Percentiles rank a stretch among this genome's conserved stretches.
Evolutionary conservation across 345 rosid species (phyloP).

Genomic region (Rhodomyrtus tomentosa): DNA sequence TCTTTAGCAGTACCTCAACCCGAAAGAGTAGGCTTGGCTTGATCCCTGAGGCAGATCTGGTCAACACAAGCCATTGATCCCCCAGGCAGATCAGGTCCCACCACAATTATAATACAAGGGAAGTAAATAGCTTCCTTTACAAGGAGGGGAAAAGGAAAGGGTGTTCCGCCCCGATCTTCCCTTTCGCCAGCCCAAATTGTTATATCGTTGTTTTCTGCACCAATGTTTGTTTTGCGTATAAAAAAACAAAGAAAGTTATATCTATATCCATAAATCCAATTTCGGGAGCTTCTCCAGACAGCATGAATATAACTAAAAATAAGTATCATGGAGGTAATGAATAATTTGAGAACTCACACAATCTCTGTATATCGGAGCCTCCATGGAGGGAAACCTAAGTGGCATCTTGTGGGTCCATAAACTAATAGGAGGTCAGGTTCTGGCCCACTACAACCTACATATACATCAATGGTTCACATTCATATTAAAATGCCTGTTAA

Average conservation of each 20-base stretch:
- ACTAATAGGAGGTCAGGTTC: constrained; percentile 78
- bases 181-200: background rate
- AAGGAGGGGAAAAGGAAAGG: background rate
- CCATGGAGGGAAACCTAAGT: constrained; percentile 94
- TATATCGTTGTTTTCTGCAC: background rate
- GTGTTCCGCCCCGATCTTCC: background rate
- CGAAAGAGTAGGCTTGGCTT: background rate
- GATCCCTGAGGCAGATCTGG: background rate
- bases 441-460: constrained; percentile 50
- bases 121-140: background rate
- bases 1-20: background rate
- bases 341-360: constrained; percentile 30
- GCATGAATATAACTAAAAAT: background rate
- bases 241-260: background rate
- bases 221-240: background rate
- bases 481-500: background rate
- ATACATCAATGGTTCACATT: background rate
- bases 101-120: background rate
- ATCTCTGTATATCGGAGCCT: constrained; percentile 87
- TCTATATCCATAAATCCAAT: background rate
- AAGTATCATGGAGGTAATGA: background rate
- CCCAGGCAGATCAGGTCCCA: background rate
- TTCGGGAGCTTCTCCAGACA: background rate
- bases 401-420: constrained; percentile 84
- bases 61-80: background rate